Percentiles rank a stretch among this genome's conserved stretches.
Conservation (phyloP, 1,139 yeast genomes). For the Waltiozyma sp. region DNA sequence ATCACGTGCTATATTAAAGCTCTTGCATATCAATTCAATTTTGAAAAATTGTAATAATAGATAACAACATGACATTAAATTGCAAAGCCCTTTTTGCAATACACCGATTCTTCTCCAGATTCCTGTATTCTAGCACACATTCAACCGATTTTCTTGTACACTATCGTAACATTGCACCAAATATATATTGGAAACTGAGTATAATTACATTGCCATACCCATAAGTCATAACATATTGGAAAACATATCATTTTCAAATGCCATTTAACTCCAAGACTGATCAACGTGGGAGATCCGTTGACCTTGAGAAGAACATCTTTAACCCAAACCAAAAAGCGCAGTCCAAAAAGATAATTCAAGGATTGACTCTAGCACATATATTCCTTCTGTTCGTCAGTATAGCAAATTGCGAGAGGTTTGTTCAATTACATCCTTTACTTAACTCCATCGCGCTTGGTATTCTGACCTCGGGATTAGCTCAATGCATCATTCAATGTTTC, state of each 20-base stretch:
- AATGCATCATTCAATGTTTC: constrained; percentile 40
- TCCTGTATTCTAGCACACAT: too few relatives aligned
- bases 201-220: too few relatives aligned
- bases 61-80: too few relatives aligned
- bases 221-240: too few relatives aligned
- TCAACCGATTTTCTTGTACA: too few relatives aligned
- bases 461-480: constrained; percentile 46
- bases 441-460: constrained; percentile 37
- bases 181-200: too few relatives aligned
- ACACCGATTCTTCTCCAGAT: too few relatives aligned
- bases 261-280: not conserved
- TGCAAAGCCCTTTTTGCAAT: too few relatives aligned
- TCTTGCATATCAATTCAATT: too few relatives aligned
- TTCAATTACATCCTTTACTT: constrained; percentile 15
- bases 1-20: too few relatives aligned
- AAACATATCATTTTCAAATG: not conserved
- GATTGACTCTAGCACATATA: not conserved
- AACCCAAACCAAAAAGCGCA: not conserved
- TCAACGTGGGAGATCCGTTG: not conserved
- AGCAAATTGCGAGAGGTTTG: not conserved
- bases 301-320: not conserved
- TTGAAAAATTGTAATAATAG: too few relatives aligned
- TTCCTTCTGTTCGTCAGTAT: not conserved
- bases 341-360: not conserved
- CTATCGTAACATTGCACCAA: too few relatives aligned